These are phyloP conservation scores for Pontederia crassipes DNA, from an alignment of 176 grass and related monocot genomes.

Conservation along the genomic window DNA sequence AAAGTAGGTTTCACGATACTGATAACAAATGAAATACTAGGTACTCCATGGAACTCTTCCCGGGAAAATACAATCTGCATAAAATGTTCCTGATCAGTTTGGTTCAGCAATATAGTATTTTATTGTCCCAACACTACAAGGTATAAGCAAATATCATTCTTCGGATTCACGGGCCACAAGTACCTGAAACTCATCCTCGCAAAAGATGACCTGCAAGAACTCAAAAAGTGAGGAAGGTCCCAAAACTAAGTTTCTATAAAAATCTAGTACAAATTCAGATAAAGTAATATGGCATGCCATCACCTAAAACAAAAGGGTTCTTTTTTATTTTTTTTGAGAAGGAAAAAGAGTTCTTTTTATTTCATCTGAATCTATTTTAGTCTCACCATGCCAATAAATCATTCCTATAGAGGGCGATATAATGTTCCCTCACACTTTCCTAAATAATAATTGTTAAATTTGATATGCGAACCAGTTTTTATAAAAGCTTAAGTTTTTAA, in stretches of 20 bases:
- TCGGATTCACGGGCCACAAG: not conserved
- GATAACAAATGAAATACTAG: constrained; percentile 42
- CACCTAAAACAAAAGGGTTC: no score
- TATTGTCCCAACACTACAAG: not conserved
- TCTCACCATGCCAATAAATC: no score
- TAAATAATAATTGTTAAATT: no score
- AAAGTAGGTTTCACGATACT: constrained; percentile 35
- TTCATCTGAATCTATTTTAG: no score
- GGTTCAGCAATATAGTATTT: not conserved
- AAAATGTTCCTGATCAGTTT: not conserved
- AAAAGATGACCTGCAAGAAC: constrained; percentile 3
- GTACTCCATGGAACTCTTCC: constrained; percentile 45
- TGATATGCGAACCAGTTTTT: no score
- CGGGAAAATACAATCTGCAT: constrained; percentile 39
- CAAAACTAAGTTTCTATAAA: not conserved
- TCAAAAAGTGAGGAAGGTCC: not conserved
- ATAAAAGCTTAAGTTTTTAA: no score
- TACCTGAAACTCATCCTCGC: constrained; percentile 17
- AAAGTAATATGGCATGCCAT: no score
- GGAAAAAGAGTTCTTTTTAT: no score
- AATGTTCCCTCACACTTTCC: no score
- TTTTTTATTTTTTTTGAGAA: no score
- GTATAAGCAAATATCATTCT: not conserved
- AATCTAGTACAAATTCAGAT: no score
- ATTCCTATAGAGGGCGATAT: no score